phyloP scores from a whole-genome alignment of 225 moss, liverwort and hornwort species.

The Polytrichum commune region DNA sequence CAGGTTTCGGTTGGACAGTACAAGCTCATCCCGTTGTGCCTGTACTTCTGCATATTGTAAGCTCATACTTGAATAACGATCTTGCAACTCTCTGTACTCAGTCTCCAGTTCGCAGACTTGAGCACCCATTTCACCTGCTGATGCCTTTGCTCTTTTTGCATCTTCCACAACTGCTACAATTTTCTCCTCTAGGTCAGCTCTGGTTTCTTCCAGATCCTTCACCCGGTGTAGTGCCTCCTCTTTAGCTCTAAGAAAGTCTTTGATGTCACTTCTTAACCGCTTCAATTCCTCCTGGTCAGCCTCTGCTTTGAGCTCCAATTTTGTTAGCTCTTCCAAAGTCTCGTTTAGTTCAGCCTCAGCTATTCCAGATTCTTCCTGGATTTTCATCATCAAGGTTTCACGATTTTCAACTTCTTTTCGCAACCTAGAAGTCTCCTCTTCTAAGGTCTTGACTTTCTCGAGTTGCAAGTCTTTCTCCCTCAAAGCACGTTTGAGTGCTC shows the following conservation, averaged over 20 bases:
- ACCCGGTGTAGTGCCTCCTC: neutral
- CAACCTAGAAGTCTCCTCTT: slow-evolving; percentile 19
- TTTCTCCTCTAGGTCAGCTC: slow-evolving; percentile 20
- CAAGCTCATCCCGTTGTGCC: slow-evolving; percentile 37
- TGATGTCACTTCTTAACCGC: slow-evolving; percentile 15
- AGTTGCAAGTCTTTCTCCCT: slow-evolving; percentile 4
- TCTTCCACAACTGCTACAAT: slow-evolving; percentile 18
- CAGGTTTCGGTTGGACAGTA: slow-evolving; percentile 11
- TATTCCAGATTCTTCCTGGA: slow-evolving; percentile 5
- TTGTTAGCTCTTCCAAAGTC: slow-evolving; percentile 29
- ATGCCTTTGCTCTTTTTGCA: slow-evolving; percentile 13
- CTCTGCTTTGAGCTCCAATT: slow-evolving; percentile 23
- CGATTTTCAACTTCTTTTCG: slow-evolving; percentile 7
- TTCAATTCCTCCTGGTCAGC: slow-evolving; percentile 21
- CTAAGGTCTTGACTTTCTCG: slow-evolving; percentile 14
- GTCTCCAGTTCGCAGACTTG: slow-evolving; percentile 24
- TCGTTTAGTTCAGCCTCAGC: slow-evolving; percentile 19
- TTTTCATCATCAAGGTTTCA: slow-evolving; percentile 12
- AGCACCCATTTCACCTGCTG: slow-evolving; percentile 21
- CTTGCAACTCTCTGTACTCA: slow-evolving; percentile 20
- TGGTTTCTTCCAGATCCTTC: slow-evolving; percentile 18
- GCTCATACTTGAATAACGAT: slow-evolving; percentile 16
- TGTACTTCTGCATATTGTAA: slow-evolving; percentile 17
- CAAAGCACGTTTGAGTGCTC: neutral
- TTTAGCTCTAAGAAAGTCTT: neutral